A percentile compares a stretch with the other conserved stretches of the same genome.
Evolutionary conservation across 2,329 filamentous ascomycete genomes (phyloP).

Genomic region (Ophiosphaerella korrae): DNA sequence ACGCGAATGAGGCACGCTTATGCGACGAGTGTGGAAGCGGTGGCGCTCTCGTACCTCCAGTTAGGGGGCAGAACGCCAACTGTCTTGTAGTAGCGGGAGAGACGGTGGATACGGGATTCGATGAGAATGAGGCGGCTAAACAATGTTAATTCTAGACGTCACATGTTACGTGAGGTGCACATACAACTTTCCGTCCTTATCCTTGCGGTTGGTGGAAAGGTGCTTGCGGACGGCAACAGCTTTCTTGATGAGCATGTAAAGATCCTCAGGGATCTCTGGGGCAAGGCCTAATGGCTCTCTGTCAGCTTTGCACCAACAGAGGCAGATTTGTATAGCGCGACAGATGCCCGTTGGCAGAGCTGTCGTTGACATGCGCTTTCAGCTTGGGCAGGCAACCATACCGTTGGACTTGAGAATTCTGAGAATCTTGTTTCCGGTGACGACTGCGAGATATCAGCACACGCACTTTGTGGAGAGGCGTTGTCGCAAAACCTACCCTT

Average conservation of each 20-base stretch:
- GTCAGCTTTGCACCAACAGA: conserved; percentile 46
- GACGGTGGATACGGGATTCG: conserved; percentile 99
- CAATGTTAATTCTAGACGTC: conserved; percentile 10
- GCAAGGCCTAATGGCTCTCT: conserved; percentile 75
- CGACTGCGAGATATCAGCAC: conserved; percentile 47
- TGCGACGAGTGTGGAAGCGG: conserved; percentile 62
- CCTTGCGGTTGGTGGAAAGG: conserved; percentile 99
- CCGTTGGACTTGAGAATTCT: conserved; percentile 97
- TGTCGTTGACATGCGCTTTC: conserved; percentile 49
- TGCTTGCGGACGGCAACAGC: conserved; percentile 93
- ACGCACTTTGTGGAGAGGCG: neutral
- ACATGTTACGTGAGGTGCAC: conserved; percentile 6
- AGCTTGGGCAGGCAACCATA: conserved; percentile 65
- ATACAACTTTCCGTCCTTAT: conserved; percentile 97
- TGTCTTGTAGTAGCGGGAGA: conserved; percentile 99
- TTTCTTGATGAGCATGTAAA: conserved; percentile 99
- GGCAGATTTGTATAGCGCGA: conserved; percentile 73
- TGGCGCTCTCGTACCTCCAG: conserved; percentile 99
- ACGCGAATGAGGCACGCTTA: conserved; percentile 45
- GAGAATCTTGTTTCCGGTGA: conserved; percentile 96
- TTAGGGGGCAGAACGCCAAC: conserved; percentile 82
- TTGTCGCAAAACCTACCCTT: conserved; percentile 69
- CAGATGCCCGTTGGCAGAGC: conserved; percentile 46
- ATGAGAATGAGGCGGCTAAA: conserved; percentile 92
- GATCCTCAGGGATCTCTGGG: conserved; percentile 97